These are phyloP conservation scores for Aspergillus nanangensis DNA, from an alignment of 495 filamentous ascomycete genomes.

Conservation along the genomic window DNA sequence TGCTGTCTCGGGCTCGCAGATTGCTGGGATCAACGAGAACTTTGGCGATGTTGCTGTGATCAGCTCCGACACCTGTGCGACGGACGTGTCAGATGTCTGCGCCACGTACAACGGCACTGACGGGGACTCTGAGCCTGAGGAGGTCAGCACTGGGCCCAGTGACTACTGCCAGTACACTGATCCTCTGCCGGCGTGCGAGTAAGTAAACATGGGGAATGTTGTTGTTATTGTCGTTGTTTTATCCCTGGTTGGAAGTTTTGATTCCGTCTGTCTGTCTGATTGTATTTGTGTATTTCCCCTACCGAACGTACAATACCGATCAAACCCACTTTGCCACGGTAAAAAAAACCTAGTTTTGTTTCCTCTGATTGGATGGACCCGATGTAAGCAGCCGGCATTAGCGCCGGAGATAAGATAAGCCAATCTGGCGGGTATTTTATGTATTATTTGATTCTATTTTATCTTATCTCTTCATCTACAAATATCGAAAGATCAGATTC, in stretches of 20 bases:
- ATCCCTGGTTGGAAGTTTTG: no score
- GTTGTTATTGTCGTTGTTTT: neutral
- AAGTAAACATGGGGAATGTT: neutral
- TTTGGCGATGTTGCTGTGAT: constrained; percentile 18
- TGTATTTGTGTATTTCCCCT: no score
- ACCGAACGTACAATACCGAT: no score
- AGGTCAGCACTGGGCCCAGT: constrained; percentile 2
- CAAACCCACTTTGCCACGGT: no score
- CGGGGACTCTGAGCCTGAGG: constrained; percentile 26
- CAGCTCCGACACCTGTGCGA: constrained; percentile 3
- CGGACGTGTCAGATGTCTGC: constrained; percentile 8
- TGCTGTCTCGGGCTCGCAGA: constrained; percentile 31
- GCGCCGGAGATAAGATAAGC: constrained; percentile 1
- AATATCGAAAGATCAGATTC: constrained; percentile 40
- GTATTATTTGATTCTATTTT: neutral
- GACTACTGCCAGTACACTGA: constrained; percentile 4
- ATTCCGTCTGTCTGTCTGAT: no score
- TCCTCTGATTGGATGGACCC: no score
- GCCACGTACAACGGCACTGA: constrained; percentile 39
- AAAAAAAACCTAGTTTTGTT: no score
- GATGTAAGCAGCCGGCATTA: constrained; percentile 9
- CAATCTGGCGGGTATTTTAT: no score
- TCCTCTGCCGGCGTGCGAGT: constrained; percentile 2
- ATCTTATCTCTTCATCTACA: constrained; percentile 8
- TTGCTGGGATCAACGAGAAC: constrained; percentile 22